Conservation (phyloP, 148 eudicot genomes). For the Chenopodium berlandieri region DNA sequence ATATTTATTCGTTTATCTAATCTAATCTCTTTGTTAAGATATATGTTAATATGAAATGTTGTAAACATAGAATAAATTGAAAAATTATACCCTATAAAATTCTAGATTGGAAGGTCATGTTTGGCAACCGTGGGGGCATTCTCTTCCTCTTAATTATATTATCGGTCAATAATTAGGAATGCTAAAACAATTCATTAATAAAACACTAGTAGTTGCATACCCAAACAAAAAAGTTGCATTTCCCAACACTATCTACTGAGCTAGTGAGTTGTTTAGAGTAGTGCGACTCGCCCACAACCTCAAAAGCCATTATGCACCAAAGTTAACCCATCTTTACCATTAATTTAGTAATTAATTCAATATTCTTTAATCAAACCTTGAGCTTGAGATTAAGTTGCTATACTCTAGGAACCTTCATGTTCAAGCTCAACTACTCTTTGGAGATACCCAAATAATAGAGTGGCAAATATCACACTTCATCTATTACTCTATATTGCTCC, state of each 20-base stretch:
- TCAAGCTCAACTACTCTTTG: neutral
- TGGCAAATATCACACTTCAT: too few relatives aligned
- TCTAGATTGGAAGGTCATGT: neutral
- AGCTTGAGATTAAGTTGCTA: neutral
- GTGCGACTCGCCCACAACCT: constrained; percentile 17
- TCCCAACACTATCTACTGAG: neutral
- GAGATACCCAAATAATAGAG: neutral
- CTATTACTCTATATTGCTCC: too few relatives aligned
- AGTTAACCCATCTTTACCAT: neutral
- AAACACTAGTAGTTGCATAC: neutral
- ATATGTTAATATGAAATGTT: too few relatives aligned
- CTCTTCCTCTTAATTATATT: neutral
- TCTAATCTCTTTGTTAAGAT: too few relatives aligned
- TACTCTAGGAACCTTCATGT: neutral
- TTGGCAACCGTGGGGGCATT: neutral
- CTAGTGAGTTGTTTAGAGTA: neutral
- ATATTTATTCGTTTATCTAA: too few relatives aligned
- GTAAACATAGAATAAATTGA: too few relatives aligned
- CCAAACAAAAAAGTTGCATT: neutral
- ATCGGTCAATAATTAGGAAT: neutral
- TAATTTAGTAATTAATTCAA: neutral
- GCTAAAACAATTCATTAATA: neutral
- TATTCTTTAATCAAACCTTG: neutral
- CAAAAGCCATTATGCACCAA: constrained; percentile 15
- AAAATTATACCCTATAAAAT: too few relatives aligned